Evolutionary conservation across 805 yeast genomes (phyloP).

Genomic region (Lipomyces anomalus): DNA sequence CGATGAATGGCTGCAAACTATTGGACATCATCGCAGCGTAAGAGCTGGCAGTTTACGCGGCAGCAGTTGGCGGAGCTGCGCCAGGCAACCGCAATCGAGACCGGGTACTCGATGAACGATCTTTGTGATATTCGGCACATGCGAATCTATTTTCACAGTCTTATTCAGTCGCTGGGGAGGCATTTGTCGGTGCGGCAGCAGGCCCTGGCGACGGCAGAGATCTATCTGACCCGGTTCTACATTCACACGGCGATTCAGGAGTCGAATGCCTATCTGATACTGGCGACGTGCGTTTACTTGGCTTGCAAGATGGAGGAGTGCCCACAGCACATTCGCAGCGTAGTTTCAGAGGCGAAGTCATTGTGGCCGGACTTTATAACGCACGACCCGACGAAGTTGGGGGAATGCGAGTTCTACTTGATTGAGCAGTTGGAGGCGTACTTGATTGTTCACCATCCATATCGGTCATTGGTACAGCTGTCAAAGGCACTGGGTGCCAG

Average conservation of each 20-base stretch:
- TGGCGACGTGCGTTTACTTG: slow-evolving; percentile 79
- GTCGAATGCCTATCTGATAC: slow-evolving; percentile 70
- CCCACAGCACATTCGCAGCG: slow-evolving; percentile 84
- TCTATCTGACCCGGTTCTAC: slow-evolving; percentile 73
- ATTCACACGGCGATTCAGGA: slow-evolving; percentile 70
- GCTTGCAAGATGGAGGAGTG: slow-evolving; percentile 94
- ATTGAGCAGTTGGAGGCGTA: slow-evolving; percentile 67
- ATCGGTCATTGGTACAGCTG: slow-evolving; percentile 34
- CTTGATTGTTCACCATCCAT: slow-evolving; percentile 40
- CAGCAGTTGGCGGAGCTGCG: slow-evolving; percentile 48
- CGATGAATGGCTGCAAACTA: slow-evolving; percentile 29
- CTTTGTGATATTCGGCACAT: slow-evolving; percentile 47
- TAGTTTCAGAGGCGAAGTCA: slow-evolving; percentile 77
- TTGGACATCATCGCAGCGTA: slow-evolving; percentile 45
- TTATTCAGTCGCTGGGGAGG: slow-evolving; percentile 72
- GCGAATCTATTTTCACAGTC: slow-evolving; percentile 71
- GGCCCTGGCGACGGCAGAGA: slow-evolving; percentile 83
- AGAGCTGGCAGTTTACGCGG: slow-evolving; percentile 73
- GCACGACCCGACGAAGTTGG: slow-evolving; percentile 81
- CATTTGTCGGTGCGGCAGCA: slow-evolving; percentile 72
- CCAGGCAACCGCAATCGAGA: slow-evolving; percentile 34
- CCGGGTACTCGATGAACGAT: slow-evolving; percentile 34
- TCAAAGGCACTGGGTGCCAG: slow-evolving; percentile 42
- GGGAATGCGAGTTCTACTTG: slow-evolving; percentile 91
- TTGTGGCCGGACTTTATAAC: slow-evolving; percentile 95